These are phyloP conservation scores for Mixia osmundae DNA, from an alignment of 1,284 basidiomycete genomes.

Conservation along the genomic window DNA sequence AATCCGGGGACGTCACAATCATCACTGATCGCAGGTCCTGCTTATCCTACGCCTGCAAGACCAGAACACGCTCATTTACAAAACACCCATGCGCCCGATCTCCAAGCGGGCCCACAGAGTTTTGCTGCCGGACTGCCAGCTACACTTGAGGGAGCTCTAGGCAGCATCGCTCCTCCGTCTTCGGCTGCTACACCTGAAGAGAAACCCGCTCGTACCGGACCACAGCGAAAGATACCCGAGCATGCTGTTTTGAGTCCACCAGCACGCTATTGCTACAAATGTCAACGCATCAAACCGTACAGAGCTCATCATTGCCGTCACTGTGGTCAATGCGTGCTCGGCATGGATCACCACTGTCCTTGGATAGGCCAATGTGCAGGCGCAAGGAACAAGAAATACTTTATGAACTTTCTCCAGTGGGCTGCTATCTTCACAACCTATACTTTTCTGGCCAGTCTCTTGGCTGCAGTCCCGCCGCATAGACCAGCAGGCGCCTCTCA, in stretches of 20 bases:
- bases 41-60: too few relatives aligned
- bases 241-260: too few relatives aligned
- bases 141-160: too few relatives aligned
- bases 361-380: conserved; percentile 65
- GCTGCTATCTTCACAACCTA: conserved; percentile 16
- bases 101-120: too few relatives aligned
- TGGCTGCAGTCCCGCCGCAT: conserved; percentile 15
- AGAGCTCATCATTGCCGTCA: conserved; percentile 47
- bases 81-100: too few relatives aligned
- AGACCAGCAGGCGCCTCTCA: conserved; percentile 15
- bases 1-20: too few relatives aligned
- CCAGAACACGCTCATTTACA: too few relatives aligned
- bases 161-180: not conserved
- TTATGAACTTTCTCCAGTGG: not conserved
- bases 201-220: too few relatives aligned
- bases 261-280: conserved; percentile 19
- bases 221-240: too few relatives aligned
- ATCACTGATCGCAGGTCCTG: too few relatives aligned
- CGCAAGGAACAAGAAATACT: conserved; percentile 43
- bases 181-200: too few relatives aligned
- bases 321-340: conserved; percentile 13
- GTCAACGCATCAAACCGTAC: conserved; percentile 36
- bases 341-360: conserved; percentile 16
- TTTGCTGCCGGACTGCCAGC: too few relatives aligned
- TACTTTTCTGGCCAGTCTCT: conserved; percentile 32